Conservation (phyloP, 2,329 filamentous ascomycete genomes). For the Ramichloridium luteum region DNA sequence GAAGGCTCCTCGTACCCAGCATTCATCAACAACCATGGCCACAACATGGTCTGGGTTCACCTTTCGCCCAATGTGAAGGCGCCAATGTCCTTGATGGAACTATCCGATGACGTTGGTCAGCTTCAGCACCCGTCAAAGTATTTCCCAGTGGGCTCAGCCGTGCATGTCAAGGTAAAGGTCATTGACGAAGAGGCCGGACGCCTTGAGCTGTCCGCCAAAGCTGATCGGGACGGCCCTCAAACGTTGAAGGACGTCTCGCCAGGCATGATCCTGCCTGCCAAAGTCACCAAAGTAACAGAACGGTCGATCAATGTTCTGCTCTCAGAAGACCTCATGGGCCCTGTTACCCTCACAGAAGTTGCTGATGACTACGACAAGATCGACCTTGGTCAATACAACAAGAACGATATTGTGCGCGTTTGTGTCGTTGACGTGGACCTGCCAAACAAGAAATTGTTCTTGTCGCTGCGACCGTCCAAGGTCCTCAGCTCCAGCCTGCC, state of each 20-base stretch:
- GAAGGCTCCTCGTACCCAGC: slow-evolving; percentile 61
- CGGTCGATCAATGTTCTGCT: slow-evolving; percentile 76
- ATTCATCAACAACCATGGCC: slow-evolving; percentile 80
- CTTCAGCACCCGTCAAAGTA: slow-evolving; percentile 63
- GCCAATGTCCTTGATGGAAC: slow-evolving; percentile 67
- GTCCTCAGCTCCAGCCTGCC: slow-evolving; percentile 75
- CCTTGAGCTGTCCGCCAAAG: slow-evolving; percentile 54
- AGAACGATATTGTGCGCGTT: slow-evolving; percentile 80
- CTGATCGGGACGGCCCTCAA: slow-evolving; percentile 39
- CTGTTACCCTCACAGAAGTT: slow-evolving; percentile 71
- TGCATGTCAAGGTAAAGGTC: slow-evolving; percentile 65
- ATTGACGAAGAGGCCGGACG: slow-evolving; percentile 62
- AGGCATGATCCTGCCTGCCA: slow-evolving; percentile 70
- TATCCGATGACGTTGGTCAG: slow-evolving; percentile 73
- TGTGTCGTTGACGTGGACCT: slow-evolving; percentile 69
- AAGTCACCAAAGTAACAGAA: slow-evolving; percentile 76
- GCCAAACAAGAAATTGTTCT: slow-evolving; percentile 68
- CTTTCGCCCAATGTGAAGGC: slow-evolving; percentile 80
- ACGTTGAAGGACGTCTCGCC: slow-evolving; percentile 60
- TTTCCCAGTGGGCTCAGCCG: slow-evolving; percentile 81
- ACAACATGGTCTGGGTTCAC: slow-evolving; percentile 79
- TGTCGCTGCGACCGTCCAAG: slow-evolving; percentile 77
- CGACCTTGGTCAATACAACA: slow-evolving; percentile 60
- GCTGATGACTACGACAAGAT: slow-evolving; percentile 75
- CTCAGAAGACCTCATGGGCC: slow-evolving; percentile 65